Evolutionary conservation across 306 rosid species (phyloP).

Genomic region (Inga oerstediana): DNA sequence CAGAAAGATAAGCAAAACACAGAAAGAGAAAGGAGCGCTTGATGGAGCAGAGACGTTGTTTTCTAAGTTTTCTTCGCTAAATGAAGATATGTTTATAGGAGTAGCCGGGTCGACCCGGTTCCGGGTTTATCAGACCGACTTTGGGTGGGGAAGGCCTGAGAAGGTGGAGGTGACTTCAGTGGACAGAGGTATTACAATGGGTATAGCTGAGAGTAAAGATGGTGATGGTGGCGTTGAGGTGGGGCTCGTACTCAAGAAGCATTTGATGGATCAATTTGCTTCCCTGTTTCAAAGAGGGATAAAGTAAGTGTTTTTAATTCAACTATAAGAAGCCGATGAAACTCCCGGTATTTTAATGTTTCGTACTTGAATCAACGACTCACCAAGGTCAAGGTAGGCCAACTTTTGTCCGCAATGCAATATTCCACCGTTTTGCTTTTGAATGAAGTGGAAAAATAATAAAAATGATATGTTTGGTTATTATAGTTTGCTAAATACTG

Average conservation of each 20-base stretch:
- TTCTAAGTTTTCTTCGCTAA: background rate
- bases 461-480: too few relatives aligned
- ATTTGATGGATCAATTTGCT: constrained; percentile 24
- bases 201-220: constrained; percentile 34
- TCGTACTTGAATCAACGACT: too few relatives aligned
- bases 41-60: background rate
- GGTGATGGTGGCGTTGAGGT: constrained; percentile 41
- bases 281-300: constrained; percentile 28
- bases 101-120: constrained; percentile 38
- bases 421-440: too few relatives aligned
- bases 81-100: background rate
- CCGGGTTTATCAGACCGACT: background rate
- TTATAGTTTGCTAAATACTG: too few relatives aligned
- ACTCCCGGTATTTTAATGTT: too few relatives aligned
- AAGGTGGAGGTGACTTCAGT: constrained; percentile 9
- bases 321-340: too few relatives aligned
- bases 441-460: too few relatives aligned
- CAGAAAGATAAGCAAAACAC: background rate
- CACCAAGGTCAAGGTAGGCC: too few relatives aligned
- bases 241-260: constrained; percentile 22
- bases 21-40: background rate
- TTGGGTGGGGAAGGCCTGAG: background rate
- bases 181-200: constrained; percentile 34
- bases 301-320: too few relatives aligned
- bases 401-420: too few relatives aligned